Base-by-base conservation (phyloP, 169 alveolate species). In the Plasmodium inui region DNA sequence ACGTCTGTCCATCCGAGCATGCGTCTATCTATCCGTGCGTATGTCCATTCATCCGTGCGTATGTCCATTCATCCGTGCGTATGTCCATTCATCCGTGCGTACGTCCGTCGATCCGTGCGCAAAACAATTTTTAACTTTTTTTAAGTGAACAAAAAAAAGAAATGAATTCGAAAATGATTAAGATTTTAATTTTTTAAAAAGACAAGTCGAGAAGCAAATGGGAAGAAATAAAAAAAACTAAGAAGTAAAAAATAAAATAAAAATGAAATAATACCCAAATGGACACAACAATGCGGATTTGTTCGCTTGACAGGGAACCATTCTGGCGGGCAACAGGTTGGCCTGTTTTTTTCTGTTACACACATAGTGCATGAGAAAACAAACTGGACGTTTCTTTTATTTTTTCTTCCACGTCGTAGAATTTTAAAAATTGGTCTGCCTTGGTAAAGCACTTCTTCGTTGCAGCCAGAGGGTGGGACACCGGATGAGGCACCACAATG, bases 91-190 rank as follows among this genome's bases (percentile, higher is more conserved):
- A 61, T 55, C 72, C 8, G 28, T 55, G 72, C 73, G 30, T 6
- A 55, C 32, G 73, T n/a, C 30, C 9, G 1, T n/a, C 8, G 12
- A 17, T 22, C 76, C 37, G 30, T 26, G 14, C n/a, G n/a, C 37
- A 67, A 26, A 26, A 26, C 32, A 57, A 17, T 57, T 57, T 57
- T 67, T 67, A 26, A 26, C 30, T 67, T 67, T 67, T 67, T 67
- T 67, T 67, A 67, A 1, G 76, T 67, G 76, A 67, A 67, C 76
- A 67, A 67, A 61, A 67, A 67, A 67, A 67, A 67, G 41, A 19
- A 67, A 67, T 8, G 12, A 22, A 67, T 67, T 67, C 37, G 37
- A 67, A 67, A 61, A 28, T 6, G 12, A 26, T 67, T 67, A 26
- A 14, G 4, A 67, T 37, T 19, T 67, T 67, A 17, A 17, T 7